These are phyloP conservation scores for Tuber calosporum DNA, from an alignment of 495 filamentous ascomycete genomes.

Conservation along the genomic window DNA sequence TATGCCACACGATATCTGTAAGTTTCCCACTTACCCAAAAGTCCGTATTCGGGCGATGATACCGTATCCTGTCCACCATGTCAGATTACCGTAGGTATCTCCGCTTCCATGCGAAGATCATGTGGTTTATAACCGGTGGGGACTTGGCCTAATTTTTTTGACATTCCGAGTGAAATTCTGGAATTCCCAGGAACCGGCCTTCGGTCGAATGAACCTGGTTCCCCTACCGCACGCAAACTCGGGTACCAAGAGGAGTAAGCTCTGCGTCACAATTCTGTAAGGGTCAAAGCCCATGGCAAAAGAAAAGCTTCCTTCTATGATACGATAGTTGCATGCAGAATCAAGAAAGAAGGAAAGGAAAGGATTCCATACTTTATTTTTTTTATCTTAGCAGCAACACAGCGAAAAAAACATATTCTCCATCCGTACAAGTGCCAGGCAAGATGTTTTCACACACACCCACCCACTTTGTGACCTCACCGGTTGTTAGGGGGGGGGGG, in stretches of 20 bases:
- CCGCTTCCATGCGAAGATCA: neutral
- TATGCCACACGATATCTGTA: neutral
- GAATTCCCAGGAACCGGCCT: conserved; percentile 3
- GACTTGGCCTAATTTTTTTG: neutral
- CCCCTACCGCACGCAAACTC: neutral
- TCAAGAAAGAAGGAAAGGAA: neutral
- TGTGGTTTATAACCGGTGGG: neutral
- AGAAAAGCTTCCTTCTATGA: neutral
- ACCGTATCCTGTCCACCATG: neutral
- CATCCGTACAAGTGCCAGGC: too few relatives aligned
- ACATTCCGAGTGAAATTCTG: neutral
- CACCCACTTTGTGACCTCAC: too few relatives aligned
- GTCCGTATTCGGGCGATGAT: neutral
- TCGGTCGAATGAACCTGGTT: neutral
- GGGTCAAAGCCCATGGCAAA: neutral
- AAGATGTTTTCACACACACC: too few relatives aligned
- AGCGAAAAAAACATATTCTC: neutral
- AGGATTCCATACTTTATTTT: neutral
- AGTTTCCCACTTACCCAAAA: neutral
- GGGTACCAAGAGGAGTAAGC: neutral
- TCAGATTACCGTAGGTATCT: neutral
- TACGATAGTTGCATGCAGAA: neutral
- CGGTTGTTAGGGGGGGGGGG: too few relatives aligned
- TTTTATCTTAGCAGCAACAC: neutral
- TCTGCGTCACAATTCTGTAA: neutral